Evolutionary conservation across 495 filamentous ascomycete species (phyloP), one percentile per base, ranked within the genome.

Genomic region (Penicillium crystallinum): DNA sequence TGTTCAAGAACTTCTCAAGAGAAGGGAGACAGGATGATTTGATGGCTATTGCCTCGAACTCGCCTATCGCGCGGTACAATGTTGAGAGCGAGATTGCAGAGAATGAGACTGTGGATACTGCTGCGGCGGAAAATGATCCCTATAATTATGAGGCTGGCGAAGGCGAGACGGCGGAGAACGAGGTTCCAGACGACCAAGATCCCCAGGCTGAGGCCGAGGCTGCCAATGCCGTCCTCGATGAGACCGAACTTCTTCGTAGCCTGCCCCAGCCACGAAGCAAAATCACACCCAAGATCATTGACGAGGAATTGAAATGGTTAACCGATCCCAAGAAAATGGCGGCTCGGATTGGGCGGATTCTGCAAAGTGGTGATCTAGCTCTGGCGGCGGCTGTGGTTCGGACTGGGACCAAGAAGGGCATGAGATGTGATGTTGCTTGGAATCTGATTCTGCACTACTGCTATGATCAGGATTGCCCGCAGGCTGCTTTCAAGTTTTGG

Each of bases 361-460:
- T 97, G 29, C 58, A 61, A 3, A 65, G 72, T 30, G 79, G 76
- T 27, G 69, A 85, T 15, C 70, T 75, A 25, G 75, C 78, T 8
- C 80, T 89, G 59, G 91, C 90, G 21, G 61, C 81, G 21, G 69
- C 74, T 8, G 52, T 96, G 52, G 77, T 87, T n/a, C 81, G 84
- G 42, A 66, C 73, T 54, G 87, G 86, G 22, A 62, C 68, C 40
- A 86, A 83, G 61, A 80, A 77, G 53, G 48, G 71, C 11, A 71
- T 77, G 47, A 74, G 81, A 37, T 83, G 82, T 49, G 68, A 77
- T 9, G 89, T 91, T 44, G 84, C 84, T 43, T 97, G 92, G 92
- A 97, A 97, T 71, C 80, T 88, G 66, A 59, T 96, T 25, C 81
- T 97, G 42, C 80, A 88, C 35, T 83, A 87, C 62, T 76, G 81